Base-by-base conservation (phyloP, 768 basidiomycete species). In the Leccinum sublutescens region DNA sequence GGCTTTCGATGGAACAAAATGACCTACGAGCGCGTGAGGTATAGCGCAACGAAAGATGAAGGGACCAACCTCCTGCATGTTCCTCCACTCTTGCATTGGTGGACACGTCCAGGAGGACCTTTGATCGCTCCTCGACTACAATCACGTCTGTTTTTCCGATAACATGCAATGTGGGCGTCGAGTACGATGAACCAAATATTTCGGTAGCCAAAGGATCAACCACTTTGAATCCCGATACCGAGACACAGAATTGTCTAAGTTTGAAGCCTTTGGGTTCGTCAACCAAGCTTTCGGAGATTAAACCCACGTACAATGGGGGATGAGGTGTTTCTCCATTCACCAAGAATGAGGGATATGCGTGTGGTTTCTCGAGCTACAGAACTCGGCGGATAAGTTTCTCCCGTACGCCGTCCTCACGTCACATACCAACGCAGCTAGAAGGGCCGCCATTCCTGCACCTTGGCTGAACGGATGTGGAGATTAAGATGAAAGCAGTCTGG, bases 1-100 rank as follows among this genome's bases (percentile, higher is more conserved):
- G 1, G 81, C 84, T 64, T 88, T 90, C 10, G 85, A 87, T 2
- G 93, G 93, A 4, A 94, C 85, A 64, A 92, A 91, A 71, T 95
- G 92, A 8, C 91, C 91, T 93, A 64, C 21, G 33, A 10, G 52
- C 14, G 9, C 5, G 6, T 68, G 45, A 62, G 21, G 27, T 50
- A 53, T 27, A 12, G 51, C 5, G 15, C 50, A 25, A 38, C 14
- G 47, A 51, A 54, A 52, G 17, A 54, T 15, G 45, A 43, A n/a
- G 5, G 45, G 19, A 74, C 86, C 31, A 57, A 92, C 93, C 93
- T 55, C 93, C 93, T 25, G 85, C 84, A 58, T 95, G 93, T 63
- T 80, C 80, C 68, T 91, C 91, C 9, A 94, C 81, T 11, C 91
- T 80, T 31, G 79, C 78, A 50, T 81, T 80, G 2, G 69, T 66